Evolutionary conservation across 257 asterid genomes (phyloP), one percentile per base, ranked within the genome.

Genomic region (Nicotiana noctiflora): DNA sequence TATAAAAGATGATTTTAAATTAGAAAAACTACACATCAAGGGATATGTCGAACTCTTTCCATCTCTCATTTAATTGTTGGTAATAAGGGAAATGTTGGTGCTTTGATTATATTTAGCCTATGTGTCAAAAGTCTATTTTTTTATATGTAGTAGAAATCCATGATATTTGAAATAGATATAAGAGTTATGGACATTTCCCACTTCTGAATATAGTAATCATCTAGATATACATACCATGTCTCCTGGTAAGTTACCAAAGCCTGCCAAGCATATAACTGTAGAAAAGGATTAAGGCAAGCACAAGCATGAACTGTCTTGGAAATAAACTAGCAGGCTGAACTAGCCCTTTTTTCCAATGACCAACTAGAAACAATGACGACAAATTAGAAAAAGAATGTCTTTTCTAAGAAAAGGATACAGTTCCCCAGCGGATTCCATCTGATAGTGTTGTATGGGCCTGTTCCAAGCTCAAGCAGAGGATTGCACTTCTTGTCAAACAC

Each of bases 381-480:
- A 19, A 13, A 34, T 62, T 8, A 6, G 77, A 21, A 46, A 68
- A 46, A 37, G 44, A 80, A 51, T 75, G 51, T 49, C 18, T 51
- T 63, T 72, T 76, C 11, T 3, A 63, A 66, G 49, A 34, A 3
- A 91, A 95, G 99, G 99, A 96, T 96, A 96, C 99, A 92, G 77
- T 86, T 94, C 64, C 99, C 99, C 87, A 89, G 90, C 23, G 99
- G 98, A 86, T 96, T 96, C 99, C 99, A 96, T 88, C 99, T 88
- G 76, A 96, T 87, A 46, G 98, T 94, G 84, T 96, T 96, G 85
- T 91, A 96, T 40, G 99, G 98, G 44, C 99, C 99, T 2, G 87
- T 84, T 74, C 98, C 99, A 87, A 96, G 98, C 92, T 96, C 98
- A 78, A 96, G 89, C 78, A 96, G 83, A 72, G 98, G 97, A 55